These are phyloP conservation scores for Fraxinus dipetala DNA, from an alignment of 305 asterid genomes.

Conservation along the genomic window DNA sequence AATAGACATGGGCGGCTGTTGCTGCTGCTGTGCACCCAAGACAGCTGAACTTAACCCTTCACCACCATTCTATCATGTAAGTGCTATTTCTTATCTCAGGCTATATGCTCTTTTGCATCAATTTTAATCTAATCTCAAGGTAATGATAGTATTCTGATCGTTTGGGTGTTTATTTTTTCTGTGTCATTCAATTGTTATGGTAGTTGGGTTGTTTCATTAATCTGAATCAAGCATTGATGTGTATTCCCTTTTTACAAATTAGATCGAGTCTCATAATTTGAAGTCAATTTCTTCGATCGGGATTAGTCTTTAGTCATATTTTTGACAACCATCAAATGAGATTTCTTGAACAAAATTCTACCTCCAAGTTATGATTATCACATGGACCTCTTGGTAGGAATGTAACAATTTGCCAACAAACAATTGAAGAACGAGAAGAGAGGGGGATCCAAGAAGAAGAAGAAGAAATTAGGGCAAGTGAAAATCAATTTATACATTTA, in stretches of 20 bases:
- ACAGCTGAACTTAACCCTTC: constrained; percentile 45
- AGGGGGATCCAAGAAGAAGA: neutral
- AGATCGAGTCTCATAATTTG: neutral
- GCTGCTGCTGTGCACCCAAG: constrained; percentile 76
- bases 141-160: neutral
- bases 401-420: neutral
- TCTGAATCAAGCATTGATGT: neutral
- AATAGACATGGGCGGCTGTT: constrained; percentile 77
- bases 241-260: neutral
- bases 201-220: neutral
- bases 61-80: constrained; percentile 55
- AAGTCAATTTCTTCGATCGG: neutral
- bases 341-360: neutral
- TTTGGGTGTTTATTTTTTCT: neutral
- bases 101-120: constrained; percentile 12
- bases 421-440: neutral
- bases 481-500: neutral
- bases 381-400: neutral
- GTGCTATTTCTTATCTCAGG: constrained; percentile 26
- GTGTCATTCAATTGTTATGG: neutral
- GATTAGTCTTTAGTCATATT: neutral
- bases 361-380: neutral
- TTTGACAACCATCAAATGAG: neutral
- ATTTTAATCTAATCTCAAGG: constrained; percentile 1
- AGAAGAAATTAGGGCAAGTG: neutral